phyloP scores from a whole-genome alignment of 106 monocot species.

The Gastrodia elata region DNA sequence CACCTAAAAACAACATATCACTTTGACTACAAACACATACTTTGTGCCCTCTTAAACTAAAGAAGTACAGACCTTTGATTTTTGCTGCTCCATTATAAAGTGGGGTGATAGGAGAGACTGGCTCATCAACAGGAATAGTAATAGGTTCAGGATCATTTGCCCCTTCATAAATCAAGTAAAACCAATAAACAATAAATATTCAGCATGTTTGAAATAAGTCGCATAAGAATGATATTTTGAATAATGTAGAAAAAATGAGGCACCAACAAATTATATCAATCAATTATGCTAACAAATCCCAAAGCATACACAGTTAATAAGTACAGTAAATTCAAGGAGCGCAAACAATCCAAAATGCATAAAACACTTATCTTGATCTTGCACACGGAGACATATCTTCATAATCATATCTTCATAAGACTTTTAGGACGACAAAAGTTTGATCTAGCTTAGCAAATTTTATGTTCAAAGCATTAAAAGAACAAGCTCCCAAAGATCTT shows the following conservation, averaged over 20 bases:
- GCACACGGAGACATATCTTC: not conserved
- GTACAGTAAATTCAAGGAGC: not conserved
- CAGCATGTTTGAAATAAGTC: not conserved
- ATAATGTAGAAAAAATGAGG: not conserved
- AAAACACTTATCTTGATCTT: not conserved
- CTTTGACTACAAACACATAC: not conserved
- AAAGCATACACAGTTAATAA: not conserved
- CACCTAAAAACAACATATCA: not conserved
- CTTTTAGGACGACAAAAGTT: not conserved
- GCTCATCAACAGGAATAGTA: no score
- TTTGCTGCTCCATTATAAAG: not conserved
- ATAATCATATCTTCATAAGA: not conserved
- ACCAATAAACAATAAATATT: not conserved
- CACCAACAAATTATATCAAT: not conserved
- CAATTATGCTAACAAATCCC: not conserved
- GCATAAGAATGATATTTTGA: not conserved
- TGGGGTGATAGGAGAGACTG: not conserved
- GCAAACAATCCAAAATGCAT: not conserved
- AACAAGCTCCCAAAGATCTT: not conserved
- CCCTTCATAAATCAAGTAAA: not conserved
- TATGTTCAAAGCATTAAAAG: not conserved
- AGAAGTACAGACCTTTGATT: not conserved
- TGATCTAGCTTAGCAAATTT: not conserved
- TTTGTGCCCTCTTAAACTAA: not conserved
- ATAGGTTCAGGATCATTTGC: not conserved